Conservation (phyloP, 805 yeast genomes). For the Komagataella phaffii region DNA sequence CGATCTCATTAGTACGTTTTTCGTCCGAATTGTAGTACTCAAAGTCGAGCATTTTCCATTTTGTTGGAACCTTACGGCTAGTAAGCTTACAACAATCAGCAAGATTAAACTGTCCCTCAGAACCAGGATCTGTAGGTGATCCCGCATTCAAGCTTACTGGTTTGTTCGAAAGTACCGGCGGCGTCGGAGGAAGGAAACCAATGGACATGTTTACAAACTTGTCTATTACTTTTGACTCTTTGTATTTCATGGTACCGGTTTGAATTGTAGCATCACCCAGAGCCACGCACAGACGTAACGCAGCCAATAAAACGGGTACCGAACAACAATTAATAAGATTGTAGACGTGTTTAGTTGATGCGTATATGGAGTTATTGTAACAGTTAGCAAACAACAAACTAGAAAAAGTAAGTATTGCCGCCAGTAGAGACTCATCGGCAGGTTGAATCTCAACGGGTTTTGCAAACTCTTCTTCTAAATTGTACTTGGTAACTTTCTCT, state of each 20-base stretch:
- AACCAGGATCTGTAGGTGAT: background rate
- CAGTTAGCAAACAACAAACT: conserved; percentile 55
- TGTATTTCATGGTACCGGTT: background rate
- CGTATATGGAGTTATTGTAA: conserved; percentile 50
- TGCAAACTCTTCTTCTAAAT: conserved; percentile 29
- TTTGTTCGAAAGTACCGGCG: conserved; percentile 20
- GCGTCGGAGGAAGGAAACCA: conserved; percentile 22
- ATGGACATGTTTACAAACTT: conserved; percentile 36
- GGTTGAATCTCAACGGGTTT: conserved; percentile 28
- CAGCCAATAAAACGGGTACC: conserved; percentile 41
- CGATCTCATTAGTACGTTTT: conserved; percentile 9
- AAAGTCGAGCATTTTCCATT: conserved; percentile 43
- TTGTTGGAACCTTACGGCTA: conserved; percentile 26
- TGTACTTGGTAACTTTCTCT: conserved; percentile 36
- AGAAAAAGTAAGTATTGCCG: conserved; percentile 48
- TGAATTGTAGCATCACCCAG: conserved; percentile 28
- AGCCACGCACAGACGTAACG: conserved; percentile 46
- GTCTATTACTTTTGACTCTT: conserved; percentile 16
- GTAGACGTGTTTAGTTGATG: conserved; percentile 50
- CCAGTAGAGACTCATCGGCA: conserved; percentile 32
- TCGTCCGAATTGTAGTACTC: conserved; percentile 28
- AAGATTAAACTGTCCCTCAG: background rate
- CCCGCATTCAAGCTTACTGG: background rate
- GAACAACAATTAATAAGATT: conserved; percentile 46
- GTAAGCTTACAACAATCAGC: background rate